A percentile compares a stretch with the other conserved stretches of the same genome.
Evolutionary conservation across 257 asterid genomes (phyloP).

Genomic region (Voacanga thouarsii): DNA sequence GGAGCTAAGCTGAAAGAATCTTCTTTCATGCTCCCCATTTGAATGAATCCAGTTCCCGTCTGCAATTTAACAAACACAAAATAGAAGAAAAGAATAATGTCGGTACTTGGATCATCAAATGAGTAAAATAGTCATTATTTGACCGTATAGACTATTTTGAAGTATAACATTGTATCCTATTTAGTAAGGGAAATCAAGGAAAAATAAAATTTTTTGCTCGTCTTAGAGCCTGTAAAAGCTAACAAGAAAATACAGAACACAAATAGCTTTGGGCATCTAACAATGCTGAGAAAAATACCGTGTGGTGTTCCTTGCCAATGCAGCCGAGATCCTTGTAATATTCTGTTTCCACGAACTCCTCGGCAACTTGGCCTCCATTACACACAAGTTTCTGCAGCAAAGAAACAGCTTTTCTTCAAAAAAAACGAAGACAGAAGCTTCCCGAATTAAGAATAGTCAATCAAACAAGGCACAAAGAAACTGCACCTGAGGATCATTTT

Average conservation of each 20-base stretch:
- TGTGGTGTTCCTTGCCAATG: slow-evolving; percentile 85
- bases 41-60: slow-evolving; percentile 96
- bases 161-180: no score
- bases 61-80: slow-evolving; percentile 15
- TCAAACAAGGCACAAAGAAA: not conserved
- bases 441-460: not conserved
- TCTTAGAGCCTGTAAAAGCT: no score
- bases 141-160: no score
- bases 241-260: no score
- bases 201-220: no score
- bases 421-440: not conserved
- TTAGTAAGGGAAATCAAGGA: no score
- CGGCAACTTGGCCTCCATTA: slow-evolving; percentile 42
- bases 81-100: not conserved
- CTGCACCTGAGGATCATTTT: slow-evolving; percentile 52
- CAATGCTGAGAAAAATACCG: slow-evolving; percentile 38
- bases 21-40: slow-evolving; percentile 37
- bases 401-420: not conserved
- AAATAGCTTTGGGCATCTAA: not conserved
- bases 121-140: no score
- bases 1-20: slow-evolving; percentile 41
- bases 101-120: not conserved
- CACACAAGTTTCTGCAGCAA: slow-evolving; percentile 55
- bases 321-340: slow-evolving; percentile 74
- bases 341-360: slow-evolving; percentile 82